These are phyloP conservation scores for Cryptococcus sp. DNA, from an alignment of 1,284 basidiomycete genomes.

Conservation along the genomic window DNA sequence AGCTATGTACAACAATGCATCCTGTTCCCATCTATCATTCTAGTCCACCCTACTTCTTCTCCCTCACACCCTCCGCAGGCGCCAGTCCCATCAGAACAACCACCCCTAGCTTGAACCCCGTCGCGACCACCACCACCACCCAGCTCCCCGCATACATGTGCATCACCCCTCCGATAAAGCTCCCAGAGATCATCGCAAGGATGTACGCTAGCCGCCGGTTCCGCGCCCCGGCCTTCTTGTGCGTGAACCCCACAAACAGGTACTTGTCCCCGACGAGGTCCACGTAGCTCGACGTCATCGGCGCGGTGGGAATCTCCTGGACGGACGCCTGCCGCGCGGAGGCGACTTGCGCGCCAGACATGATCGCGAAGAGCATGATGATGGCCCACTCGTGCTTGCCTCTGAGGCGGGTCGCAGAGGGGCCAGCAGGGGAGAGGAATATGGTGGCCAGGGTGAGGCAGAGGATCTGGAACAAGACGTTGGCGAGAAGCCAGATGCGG, in stretches of 20 bases:
- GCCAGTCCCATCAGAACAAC: conserved; percentile 20
- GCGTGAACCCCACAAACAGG: conserved; percentile 28
- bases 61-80: conserved; percentile 13
- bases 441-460: conserved; percentile 31
- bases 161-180: conserved; percentile 40
- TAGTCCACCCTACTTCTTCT: background rate
- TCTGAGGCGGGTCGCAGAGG: conserved; percentile 19
- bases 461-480: conserved; percentile 27
- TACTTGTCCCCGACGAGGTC: conserved; percentile 45
- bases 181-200: conserved; percentile 37
- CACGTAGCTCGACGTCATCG: conserved; percentile 46
- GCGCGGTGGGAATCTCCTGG: conserved; percentile 41
- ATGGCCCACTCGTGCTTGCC: conserved; percentile 38
- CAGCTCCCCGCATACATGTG: conserved; percentile 36
- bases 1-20: too few relatives aligned
- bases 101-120: conserved; percentile 32
- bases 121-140: conserved; percentile 36
- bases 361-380: conserved; percentile 41
- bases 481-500: conserved; percentile 37
- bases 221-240: conserved; percentile 30
- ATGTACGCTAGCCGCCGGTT: conserved; percentile 42
- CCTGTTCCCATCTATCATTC: too few relatives aligned
- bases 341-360: conserved; percentile 49
- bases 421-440: conserved; percentile 34
- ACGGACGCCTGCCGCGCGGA: conserved; percentile 37